Evolutionary conservation across 192 early-diverging fungal species (phyloP).

Genomic region (Backusella morwellensis): DNA sequence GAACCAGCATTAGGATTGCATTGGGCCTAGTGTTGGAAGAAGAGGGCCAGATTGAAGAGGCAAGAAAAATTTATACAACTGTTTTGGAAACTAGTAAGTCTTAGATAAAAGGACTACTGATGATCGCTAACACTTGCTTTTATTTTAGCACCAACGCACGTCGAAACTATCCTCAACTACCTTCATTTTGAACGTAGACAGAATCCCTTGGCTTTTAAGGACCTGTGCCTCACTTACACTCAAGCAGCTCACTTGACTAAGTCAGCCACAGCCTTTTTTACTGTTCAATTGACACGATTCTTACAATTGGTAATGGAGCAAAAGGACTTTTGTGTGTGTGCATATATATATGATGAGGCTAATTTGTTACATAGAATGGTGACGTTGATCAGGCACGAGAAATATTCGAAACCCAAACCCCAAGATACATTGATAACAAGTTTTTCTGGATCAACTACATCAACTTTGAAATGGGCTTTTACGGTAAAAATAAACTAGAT

Average conservation of each 20-base stretch:
- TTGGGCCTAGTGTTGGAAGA: slow-evolving; percentile 66
- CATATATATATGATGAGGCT: no score
- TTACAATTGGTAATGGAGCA: not conserved
- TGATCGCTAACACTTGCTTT: not conserved
- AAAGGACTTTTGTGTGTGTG: no score
- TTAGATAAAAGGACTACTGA: not conserved
- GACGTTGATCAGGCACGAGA: slow-evolving; percentile 6
- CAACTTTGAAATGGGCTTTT: slow-evolving; percentile 8
- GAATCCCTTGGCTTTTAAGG: slow-evolving; percentile 37
- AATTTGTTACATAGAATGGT: not conserved
- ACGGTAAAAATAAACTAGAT: not conserved
- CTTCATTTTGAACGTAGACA: slow-evolving; percentile 66
- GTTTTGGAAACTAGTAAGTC: slow-evolving; percentile 53
- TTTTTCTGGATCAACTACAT: slow-evolving; percentile 17
- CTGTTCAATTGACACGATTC: slow-evolving; percentile 6
- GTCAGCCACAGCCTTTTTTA: slow-evolving; percentile 50
- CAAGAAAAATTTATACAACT: slow-evolving; percentile 54
- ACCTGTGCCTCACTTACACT: slow-evolving; percentile 43
- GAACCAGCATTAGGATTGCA: slow-evolving; percentile 54
- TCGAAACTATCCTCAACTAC: slow-evolving; percentile 61
- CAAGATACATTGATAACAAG: not conserved
- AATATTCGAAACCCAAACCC: not conserved
- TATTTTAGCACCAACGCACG: slow-evolving; percentile 58
- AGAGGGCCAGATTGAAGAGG: slow-evolving; percentile 49
- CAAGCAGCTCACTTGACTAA: slow-evolving; percentile 38